A percentile compares a stretch with the other conserved stretches of the same genome.
These are phyloP conservation scores for Beauveria brongniartii DNA, from an alignment of 2,329 filamentous ascomycete species.

Conservation along the genomic window DNA sequence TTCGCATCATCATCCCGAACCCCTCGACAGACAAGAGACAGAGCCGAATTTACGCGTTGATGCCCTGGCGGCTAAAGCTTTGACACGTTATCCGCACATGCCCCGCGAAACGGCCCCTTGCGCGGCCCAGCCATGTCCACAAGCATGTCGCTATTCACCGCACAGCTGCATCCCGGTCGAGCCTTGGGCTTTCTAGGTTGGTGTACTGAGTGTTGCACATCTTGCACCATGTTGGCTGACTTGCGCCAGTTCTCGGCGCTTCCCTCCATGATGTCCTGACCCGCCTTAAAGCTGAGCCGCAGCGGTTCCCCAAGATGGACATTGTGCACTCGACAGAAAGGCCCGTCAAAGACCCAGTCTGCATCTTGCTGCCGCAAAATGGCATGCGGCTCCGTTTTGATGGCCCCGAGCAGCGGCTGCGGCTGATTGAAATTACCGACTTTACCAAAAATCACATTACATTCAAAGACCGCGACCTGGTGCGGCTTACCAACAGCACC, in stretches of 20 bases:
- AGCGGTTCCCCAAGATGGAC: conserved; percentile 74
- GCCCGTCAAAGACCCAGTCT: conserved; percentile 67
- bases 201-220: neutral
- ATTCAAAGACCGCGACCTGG: conserved; percentile 72
- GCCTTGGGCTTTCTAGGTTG: conserved; percentile 53
- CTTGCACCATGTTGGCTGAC: neutral
- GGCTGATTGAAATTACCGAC: conserved; percentile 83
- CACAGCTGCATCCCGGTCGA: conserved; percentile 58
- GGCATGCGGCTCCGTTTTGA: conserved; percentile 89
- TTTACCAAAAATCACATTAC: conserved; percentile 78
- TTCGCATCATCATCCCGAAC: neutral
- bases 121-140: neutral
- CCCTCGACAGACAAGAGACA: neutral
- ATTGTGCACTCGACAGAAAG: conserved; percentile 68
- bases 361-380: conserved; percentile 72
- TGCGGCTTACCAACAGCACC: conserved; percentile 48
- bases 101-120: conserved; percentile 5
- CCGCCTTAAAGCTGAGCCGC: conserved; percentile 78
- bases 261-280: conserved; percentile 86
- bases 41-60: neutral
- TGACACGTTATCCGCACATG: neutral
- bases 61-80: neutral
- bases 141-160: conserved; percentile 43
- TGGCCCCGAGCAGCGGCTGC: conserved; percentile 81
- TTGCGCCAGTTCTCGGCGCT: conserved; percentile 65